Base-by-base conservation (phyloP, 495 filamentous ascomycete species). In the Aspergillus taichungensis region DNA sequence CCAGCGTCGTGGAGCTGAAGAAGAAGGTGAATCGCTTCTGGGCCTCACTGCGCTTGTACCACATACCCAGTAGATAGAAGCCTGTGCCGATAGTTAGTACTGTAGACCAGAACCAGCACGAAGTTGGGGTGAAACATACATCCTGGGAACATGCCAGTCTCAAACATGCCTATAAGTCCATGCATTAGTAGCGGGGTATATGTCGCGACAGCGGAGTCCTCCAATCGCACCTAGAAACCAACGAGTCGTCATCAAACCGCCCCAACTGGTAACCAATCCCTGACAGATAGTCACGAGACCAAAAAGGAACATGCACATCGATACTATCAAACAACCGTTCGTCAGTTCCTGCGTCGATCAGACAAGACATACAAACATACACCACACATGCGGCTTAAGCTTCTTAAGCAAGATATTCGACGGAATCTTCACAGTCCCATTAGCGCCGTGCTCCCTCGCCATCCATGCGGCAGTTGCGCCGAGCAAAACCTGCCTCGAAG, bases 1-100 rank as follows among this genome's bases (percentile, higher is more conserved):
- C 88, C 24, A 95, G 62, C 3, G 83, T 84, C 1, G 89, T 91
- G 3, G 79, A 84, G 50, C 73, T 73, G 73, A 94, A 97, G 71
- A 96, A 95, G 69, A 96, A 85, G 34, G 78, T 83, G 62, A 87
- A 95, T 13, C 91, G 78, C 57, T 84, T 85, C 64, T 95, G 89
- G 3, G 89, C 87, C 67, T 96, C 91, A 14, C 67, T 69, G 27
- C 89, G 80, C 47, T 82, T 82, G 54, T 98, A 98, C 88, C 89
- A 94, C 83, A 87, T 88, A 31, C 80, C 76, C 53, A 88, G 72
- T 2, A 94, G 67, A 60, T 91, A 92, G 61, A 91, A 87, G n/a
- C 84, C 76, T 63, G 54, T 40, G 35, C 24, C 34, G 34, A 35
- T 6, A 29, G 36, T 56, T 39, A 52, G 40, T 34, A 35, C 37